Evolutionary conservation across 108 stramenopile genomes (phyloP).

Genomic region (Nitzschia sp.): DNA sequence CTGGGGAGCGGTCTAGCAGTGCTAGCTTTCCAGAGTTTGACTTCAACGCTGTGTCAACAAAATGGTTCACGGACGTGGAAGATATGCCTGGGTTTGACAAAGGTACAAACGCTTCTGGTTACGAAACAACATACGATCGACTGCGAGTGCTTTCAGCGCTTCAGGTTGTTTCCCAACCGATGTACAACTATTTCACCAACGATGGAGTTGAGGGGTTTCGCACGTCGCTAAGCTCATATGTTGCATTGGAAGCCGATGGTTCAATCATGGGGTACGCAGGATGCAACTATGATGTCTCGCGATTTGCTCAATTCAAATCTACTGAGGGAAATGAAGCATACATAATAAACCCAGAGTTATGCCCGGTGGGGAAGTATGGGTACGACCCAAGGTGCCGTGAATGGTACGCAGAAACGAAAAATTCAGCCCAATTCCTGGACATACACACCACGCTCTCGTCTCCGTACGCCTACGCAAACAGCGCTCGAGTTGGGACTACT

Average conservation of each 20-base stretch:
- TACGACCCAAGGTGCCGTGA: constrained; percentile 51
- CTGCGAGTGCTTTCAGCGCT: constrained; percentile 43
- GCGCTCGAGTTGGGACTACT: constrained; percentile 13
- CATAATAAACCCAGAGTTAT: constrained; percentile 42
- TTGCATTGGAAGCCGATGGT: constrained; percentile 60
- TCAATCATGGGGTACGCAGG: constrained; percentile 45
- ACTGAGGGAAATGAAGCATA: constrained; percentile 44
- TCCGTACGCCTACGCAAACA: constrained; percentile 26
- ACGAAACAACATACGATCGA: constrained; percentile 52
- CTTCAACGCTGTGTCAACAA: constrained; percentile 41
- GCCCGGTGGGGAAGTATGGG: constrained; percentile 54
- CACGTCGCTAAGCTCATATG: constrained; percentile 19
- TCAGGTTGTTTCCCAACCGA: constrained; percentile 36
- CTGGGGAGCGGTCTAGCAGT: constrained; percentile 34
- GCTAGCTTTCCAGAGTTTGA: constrained; percentile 27
- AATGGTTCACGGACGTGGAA: constrained; percentile 39
- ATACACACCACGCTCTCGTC: constrained; percentile 18
- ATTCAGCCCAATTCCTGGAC: not conserved
- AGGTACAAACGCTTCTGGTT: constrained; percentile 35
- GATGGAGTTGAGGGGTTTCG: constrained; percentile 3
- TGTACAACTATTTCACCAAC: constrained; percentile 45
- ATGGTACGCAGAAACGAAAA: constrained; percentile 35
- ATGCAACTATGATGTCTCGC: constrained; percentile 32
- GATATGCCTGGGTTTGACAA: constrained; percentile 37
- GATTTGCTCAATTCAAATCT: constrained; percentile 33